Conservation (phyloP, 768 basidiomycete species). For the Leccinum imitatum region DNA sequence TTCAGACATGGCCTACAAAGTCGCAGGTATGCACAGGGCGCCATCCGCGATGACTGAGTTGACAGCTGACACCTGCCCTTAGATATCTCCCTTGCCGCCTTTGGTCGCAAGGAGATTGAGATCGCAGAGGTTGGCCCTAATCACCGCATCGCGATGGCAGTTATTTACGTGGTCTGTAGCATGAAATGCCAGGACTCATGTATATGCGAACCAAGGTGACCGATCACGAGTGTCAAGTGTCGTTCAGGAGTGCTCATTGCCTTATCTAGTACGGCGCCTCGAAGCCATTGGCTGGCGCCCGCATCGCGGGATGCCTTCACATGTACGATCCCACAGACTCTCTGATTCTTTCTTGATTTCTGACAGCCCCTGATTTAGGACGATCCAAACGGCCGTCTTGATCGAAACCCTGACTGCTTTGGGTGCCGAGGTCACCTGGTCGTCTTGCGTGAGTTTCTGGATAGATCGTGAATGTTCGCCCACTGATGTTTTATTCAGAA, state of each 20-base stretch:
- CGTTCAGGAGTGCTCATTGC: conserved; percentile 14
- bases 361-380: conserved; percentile 54
- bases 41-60: background rate
- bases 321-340: conserved; percentile 55
- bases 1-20: conserved; percentile 77
- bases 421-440: conserved; percentile 98
- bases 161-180: conserved; percentile 41
- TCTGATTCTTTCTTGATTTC: background rate
- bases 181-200: conserved; percentile 96
- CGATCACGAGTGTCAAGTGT: background rate
- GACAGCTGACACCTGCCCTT: conserved; percentile 5
- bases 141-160: conserved; percentile 12
- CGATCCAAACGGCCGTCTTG: conserved; percentile 97
- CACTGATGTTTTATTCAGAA: conserved; percentile 51
- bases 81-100: conserved; percentile 97
- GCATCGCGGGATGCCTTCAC: conserved; percentile 97
- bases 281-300: conserved; percentile 90
- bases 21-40: conserved; percentile 59
- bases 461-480: background rate
- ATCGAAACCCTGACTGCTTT: conserved; percentile 96
- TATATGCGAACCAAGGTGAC: conserved; percentile 83
- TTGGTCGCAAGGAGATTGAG: conserved; percentile 99
- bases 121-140: conserved; percentile 82
- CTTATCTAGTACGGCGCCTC: conserved; percentile 63
- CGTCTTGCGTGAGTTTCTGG: conserved; percentile 75